Percentiles rank a stretch among this genome's conserved stretches.
Conservation (phyloP, 768 basidiomycete genomes). For the Trametes villosa region DNA sequence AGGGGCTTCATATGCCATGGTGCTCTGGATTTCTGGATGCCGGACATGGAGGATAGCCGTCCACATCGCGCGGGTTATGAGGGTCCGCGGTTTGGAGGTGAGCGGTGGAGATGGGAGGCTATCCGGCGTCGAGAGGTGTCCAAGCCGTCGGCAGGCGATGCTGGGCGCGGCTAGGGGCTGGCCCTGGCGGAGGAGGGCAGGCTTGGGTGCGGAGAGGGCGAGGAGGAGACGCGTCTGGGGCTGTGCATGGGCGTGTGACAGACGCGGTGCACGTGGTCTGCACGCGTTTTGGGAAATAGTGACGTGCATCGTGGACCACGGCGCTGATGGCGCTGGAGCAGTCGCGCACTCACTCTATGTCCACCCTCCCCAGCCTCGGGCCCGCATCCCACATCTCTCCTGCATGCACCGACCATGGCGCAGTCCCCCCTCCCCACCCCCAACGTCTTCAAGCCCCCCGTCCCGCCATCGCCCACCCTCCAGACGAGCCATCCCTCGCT, state of each 20-base stretch:
- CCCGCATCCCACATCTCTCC: conserved; percentile 13
- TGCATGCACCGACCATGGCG: conserved; percentile 31
- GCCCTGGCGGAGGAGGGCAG: background rate
- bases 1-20: background rate
- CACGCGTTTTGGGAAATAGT: conserved; percentile 16
- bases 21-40: background rate
- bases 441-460: conserved; percentile 24
- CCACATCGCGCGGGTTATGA: no score
- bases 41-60: background rate
- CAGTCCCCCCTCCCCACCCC: conserved; percentile 24
- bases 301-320: conserved; percentile 22
- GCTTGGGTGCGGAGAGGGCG: background rate
- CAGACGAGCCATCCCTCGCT: conserved; percentile 53
- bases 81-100: background rate
- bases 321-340: conserved; percentile 18
- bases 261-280: conserved; percentile 13
- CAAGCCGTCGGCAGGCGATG: background rate
- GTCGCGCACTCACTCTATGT: conserved; percentile 15
- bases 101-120: background rate
- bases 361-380: conserved; percentile 13
- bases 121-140: background rate
- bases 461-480: conserved; percentile 30
- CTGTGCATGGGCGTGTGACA: background rate
- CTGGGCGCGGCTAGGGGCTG: background rate
- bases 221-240: background rate